These are phyloP conservation scores for Synchytrium microbalum DNA, from an alignment of 371 early-diverging fungal species.

Conservation along the genomic window DNA sequence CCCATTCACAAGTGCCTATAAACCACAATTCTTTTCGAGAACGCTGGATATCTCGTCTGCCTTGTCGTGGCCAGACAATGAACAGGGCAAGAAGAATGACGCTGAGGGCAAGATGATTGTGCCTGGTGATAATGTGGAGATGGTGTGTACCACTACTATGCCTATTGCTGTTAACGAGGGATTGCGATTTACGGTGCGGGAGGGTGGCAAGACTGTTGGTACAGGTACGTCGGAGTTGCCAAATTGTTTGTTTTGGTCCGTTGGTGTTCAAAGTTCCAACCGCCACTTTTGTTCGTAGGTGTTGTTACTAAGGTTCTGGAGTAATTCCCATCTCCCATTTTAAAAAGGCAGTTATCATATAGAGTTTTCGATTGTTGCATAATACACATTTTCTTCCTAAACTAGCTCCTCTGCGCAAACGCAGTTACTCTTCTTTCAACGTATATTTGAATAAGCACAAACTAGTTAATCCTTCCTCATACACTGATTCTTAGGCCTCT, in stretches of 20 bases:
- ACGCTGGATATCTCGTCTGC: constrained; percentile 91
- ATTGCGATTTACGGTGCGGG: constrained; percentile 93
- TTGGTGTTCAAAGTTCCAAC: neutral
- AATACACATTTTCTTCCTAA: too few species aligned
- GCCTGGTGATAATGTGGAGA: constrained; percentile 94
- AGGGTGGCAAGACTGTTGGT: constrained; percentile 96
- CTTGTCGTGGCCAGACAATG: constrained; percentile 66
- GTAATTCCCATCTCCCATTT: too few species aligned
- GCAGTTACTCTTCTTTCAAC: too few species aligned
- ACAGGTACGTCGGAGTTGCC: constrained; percentile 56
- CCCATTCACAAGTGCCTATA: constrained; percentile 93
- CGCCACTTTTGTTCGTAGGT: neutral
- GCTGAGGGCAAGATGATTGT: constrained; percentile 87
- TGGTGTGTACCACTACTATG: constrained; percentile 70
- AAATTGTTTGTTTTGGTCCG: neutral
- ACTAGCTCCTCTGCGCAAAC: too few species aligned
- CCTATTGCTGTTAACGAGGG: constrained; percentile 88
- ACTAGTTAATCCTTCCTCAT: too few species aligned
- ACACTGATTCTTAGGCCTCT: too few species aligned
- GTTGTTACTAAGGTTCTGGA: neutral
- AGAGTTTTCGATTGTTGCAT: too few species aligned
- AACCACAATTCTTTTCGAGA: constrained; percentile 91
- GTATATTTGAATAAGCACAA: too few species aligned
- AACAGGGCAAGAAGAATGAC: constrained; percentile 64
- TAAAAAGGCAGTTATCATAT: too few species aligned